phyloP scores from a whole-genome alignment of 305 asterid genomes.

The Solanum hybrid region DNA sequence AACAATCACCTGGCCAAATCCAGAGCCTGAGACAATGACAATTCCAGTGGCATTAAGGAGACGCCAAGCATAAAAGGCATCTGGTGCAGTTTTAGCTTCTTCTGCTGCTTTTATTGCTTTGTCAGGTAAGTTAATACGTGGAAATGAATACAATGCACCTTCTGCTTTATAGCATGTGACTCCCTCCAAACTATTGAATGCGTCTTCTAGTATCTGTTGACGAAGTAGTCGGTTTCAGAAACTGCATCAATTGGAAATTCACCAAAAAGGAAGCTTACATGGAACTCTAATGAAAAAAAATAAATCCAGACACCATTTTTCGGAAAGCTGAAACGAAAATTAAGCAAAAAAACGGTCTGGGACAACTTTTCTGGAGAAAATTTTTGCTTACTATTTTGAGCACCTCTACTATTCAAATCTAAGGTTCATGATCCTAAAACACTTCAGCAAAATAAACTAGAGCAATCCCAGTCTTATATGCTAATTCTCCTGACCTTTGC shows the following conservation, averaged over 20 bases:
- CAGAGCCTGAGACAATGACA: constrained; percentile 94
- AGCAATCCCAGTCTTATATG: background rate
- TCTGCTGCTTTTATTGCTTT: constrained; percentile 86
- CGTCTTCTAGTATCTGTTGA: constrained; percentile 67
- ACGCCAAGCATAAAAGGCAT: constrained; percentile 56
- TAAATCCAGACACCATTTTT: background rate
- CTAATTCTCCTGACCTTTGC: constrained; percentile 57
- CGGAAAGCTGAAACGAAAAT: background rate
- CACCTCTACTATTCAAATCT: background rate
- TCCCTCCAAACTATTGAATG: constrained; percentile 75
- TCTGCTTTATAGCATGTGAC: constrained; percentile 88
- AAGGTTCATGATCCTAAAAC: background rate
- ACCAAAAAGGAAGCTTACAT: background rate
- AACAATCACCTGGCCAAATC: constrained; percentile 73
- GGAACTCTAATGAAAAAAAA: background rate
- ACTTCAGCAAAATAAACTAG: background rate
- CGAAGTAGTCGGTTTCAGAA: background rate
- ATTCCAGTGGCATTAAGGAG: constrained; percentile 89
- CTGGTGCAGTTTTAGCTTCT: constrained; percentile 58
- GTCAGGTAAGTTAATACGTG: constrained; percentile 57
- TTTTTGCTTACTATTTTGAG: background rate
- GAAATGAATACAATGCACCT: constrained; percentile 97
- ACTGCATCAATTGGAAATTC: background rate
- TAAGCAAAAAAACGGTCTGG: rapidly evolving
- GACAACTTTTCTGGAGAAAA: background rate